A percentile compares a stretch with the other conserved stretches of the same genome.
Evolutionary conservation across 2,329 filamentous ascomycete species (phyloP).

Genomic region (Ophiostoma triangulosporum): DNA sequence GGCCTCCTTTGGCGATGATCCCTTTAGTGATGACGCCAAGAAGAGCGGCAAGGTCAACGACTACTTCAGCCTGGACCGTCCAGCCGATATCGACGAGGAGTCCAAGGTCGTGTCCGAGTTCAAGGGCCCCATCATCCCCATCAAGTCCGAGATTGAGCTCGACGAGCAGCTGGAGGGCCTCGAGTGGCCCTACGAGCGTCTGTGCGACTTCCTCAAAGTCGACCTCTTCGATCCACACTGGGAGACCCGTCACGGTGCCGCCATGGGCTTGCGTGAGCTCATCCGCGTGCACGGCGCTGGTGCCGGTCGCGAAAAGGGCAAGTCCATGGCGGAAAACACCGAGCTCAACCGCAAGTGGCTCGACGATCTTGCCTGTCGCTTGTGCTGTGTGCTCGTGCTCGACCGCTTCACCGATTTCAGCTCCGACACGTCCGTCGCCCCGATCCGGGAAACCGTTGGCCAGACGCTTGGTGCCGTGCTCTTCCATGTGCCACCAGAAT

Average conservation of each 20-base stretch:
- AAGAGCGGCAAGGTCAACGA: constrained; percentile 57
- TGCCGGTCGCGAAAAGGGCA: constrained; percentile 64
- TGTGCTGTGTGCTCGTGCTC: constrained; percentile 93
- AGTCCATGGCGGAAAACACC: constrained; percentile 62
- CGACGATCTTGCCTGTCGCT: constrained; percentile 84
- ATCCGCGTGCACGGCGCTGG: constrained; percentile 82
- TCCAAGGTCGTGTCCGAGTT: constrained; percentile 90
- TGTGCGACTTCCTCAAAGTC: constrained; percentile 86
- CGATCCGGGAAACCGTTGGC: constrained; percentile 88
- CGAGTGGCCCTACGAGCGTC: constrained; percentile 87
- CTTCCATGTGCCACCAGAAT: constrained; percentile 64
- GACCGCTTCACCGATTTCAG: constrained; percentile 97
- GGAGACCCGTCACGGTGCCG: constrained; percentile 92
- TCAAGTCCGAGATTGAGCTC: constrained; percentile 74
- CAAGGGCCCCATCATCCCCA: constrained; percentile 67
- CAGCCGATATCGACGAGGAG: constrained; percentile 69
- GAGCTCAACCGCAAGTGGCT: constrained; percentile 71
- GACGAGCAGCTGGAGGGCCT: constrained; percentile 64
- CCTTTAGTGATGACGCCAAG: constrained; percentile 27
- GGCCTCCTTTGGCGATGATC: constrained; percentile 36
- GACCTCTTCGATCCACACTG: constrained; percentile 88
- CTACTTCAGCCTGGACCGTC: constrained; percentile 81
- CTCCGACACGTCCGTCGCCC: constrained; percentile 90
- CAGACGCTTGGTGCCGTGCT: constrained; percentile 84
- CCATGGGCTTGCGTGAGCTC: constrained; percentile 86